These are phyloP conservation scores for Paecilomyces niveus DNA, from an alignment of 2,329 filamentous ascomycete species.

Conservation along the genomic window DNA sequence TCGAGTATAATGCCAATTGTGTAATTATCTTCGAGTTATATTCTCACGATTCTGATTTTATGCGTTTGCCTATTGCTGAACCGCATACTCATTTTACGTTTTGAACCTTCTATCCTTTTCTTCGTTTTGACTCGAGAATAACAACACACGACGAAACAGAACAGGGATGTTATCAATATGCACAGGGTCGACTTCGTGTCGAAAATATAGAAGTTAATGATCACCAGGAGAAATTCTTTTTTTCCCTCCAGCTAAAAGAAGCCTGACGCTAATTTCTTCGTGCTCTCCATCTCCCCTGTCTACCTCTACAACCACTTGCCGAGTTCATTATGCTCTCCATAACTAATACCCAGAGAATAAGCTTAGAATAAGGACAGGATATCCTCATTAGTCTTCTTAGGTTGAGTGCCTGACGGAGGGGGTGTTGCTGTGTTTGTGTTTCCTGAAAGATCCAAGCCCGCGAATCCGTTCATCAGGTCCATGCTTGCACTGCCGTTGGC, in stretches of 20 bases:
- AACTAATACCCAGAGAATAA: background rate
- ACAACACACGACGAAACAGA: background rate
- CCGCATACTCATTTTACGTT: too few relatives aligned
- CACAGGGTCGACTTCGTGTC: background rate
- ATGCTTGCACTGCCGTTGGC: slow-evolving; percentile 25
- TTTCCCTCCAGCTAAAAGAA: background rate
- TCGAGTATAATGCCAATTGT: background rate
- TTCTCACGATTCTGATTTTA: too few relatives aligned
- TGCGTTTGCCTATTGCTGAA: too few relatives aligned
- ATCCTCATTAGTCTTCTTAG: slow-evolving; percentile 50
- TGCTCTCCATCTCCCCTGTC: background rate
- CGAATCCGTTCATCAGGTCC: slow-evolving; percentile 76
- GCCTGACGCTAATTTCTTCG: background rate
- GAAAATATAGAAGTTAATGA: background rate
- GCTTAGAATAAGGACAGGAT: slow-evolving; percentile 48
- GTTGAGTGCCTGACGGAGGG: slow-evolving; percentile 15
- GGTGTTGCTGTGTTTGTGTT: slow-evolving; percentile 18
- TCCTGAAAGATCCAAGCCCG: slow-evolving; percentile 66
- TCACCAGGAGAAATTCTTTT: background rate
- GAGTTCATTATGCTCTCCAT: background rate
- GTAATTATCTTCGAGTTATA: background rate
- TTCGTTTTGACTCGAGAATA: background rate
- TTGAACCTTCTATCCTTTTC: background rate
- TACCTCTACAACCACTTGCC: background rate
- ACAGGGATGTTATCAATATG: background rate